Percentiles rank a stretch among this genome's conserved stretches.
Evolutionary conservation across 805 yeast genomes (phyloP).

Genomic region (Schwanniomyces vanrijiae): DNA sequence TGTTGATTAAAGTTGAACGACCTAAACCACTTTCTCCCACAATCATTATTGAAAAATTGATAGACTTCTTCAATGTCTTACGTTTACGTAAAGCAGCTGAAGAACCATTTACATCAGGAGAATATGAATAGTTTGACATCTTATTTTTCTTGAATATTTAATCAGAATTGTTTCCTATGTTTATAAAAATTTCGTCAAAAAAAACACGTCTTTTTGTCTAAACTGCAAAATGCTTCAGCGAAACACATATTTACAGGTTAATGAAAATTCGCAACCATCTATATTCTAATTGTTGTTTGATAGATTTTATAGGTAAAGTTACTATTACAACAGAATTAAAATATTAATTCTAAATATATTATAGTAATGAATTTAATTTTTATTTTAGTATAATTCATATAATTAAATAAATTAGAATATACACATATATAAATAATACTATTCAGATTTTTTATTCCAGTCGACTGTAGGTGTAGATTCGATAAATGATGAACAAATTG

Average conservation of each 20-base stretch:
- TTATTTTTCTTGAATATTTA: neutral
- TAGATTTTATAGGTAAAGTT: too few species aligned
- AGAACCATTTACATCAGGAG: constrained; percentile 23
- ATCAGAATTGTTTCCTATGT: neutral
- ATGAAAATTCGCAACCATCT: neutral
- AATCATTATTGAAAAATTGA: constrained; percentile 83
- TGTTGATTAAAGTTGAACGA: constrained; percentile 88
- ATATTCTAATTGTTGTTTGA: too few species aligned
- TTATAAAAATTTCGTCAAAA: constrained; percentile 1
- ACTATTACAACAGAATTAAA: too few species aligned
- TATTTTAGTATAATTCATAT: too few species aligned
- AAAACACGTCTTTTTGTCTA: constrained; percentile 2
- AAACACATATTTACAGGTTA: neutral
- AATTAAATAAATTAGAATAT: neutral
- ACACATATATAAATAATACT: neutral
- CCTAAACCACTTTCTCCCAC: constrained; percentile 88
- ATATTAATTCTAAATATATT: too few species aligned
- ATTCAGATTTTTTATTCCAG: neutral
- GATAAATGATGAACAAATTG: constrained; percentile 28
- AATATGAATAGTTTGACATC: constrained; percentile 3
- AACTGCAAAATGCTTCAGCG: neutral
- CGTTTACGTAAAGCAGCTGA: constrained; percentile 56
- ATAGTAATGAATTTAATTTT: too few species aligned
- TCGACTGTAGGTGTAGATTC: constrained; percentile 15
- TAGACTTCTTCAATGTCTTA: constrained; percentile 78